phyloP scores from a whole-genome alignment of 305 asterid genomes.

The Fraxinus velutina region DNA sequence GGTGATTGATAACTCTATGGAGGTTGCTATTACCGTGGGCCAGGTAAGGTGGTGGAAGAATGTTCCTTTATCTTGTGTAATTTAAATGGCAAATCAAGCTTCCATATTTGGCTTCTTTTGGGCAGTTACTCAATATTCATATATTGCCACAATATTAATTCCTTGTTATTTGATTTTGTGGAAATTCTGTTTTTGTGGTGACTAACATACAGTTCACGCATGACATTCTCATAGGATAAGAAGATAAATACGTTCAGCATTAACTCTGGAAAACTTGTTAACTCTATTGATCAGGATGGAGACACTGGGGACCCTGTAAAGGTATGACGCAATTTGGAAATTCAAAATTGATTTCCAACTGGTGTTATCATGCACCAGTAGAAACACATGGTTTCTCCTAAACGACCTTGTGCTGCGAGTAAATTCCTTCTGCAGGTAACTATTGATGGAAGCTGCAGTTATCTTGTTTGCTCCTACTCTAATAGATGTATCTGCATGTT shows the following conservation, averaged over 20 bases:
- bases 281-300: conserved; percentile 46
- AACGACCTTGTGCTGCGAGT: conserved; percentile 15
- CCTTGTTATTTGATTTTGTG: conserved; percentile 6
- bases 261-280: conserved; percentile 48
- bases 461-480: conserved; percentile 55
- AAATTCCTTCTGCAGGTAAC: conserved; percentile 43
- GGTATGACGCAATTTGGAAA: conserved; percentile 30
- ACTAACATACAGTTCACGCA: background rate
- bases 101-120: background rate
- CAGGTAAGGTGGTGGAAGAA: conserved; percentile 34
- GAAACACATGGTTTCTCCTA: conserved; percentile 5
- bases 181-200: conserved; percentile 10
- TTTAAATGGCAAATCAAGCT: conserved; percentile 11
- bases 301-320: conserved; percentile 47
- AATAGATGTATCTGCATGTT: conserved; percentile 48
- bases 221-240: conserved; percentile 46
- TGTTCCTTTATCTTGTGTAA: background rate
- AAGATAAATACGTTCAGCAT: conserved; percentile 47
- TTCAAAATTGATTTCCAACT: background rate
- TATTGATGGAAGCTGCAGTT: conserved; percentile 55
- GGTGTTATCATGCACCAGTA: conserved; percentile 15
- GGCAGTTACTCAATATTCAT: background rate
- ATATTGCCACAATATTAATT: background rate
- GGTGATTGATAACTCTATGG: conserved; percentile 37
- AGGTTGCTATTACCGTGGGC: conserved; percentile 44